Percentiles rank a stretch among this genome's conserved stretches.
Conservation (phyloP, 1,284 basidiomycete genomes). For the Ustilago tritici region DNA sequence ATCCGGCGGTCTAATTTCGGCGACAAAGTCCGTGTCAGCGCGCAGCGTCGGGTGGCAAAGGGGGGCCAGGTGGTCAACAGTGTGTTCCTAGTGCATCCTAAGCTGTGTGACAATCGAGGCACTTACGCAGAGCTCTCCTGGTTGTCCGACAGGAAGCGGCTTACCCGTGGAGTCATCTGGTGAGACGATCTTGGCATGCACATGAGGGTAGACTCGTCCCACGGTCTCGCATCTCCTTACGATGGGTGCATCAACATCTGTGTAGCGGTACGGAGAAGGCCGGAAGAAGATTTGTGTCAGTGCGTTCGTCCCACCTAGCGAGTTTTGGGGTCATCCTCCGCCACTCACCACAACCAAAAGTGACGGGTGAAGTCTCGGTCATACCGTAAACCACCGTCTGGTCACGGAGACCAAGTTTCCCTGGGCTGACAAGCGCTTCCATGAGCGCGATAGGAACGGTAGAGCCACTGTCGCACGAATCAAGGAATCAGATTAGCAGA, state of each 20-base stretch:
- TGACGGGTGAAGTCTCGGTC: slow-evolving; percentile 76
- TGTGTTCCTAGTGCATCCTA: neutral
- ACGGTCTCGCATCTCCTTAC: slow-evolving; percentile 83
- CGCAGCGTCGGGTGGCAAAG: slow-evolving; percentile 4
- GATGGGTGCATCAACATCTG: slow-evolving; percentile 74
- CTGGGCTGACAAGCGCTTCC: slow-evolving; percentile 72
- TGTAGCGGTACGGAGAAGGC: neutral
- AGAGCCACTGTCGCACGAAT: slow-evolving; percentile 74
- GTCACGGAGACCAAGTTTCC: slow-evolving; percentile 73
- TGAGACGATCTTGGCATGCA: slow-evolving; percentile 80
- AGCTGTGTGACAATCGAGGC: neutral
- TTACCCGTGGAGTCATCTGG: slow-evolving; percentile 71
- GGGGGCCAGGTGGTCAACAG: slow-evolving; percentile 11
- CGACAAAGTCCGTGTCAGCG: slow-evolving; percentile 10
- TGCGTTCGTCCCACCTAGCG: neutral
- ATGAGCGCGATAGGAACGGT: slow-evolving; percentile 80
- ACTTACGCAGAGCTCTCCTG: slow-evolving; percentile 77
- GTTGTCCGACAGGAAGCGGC: slow-evolving; percentile 66
- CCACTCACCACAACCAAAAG: slow-evolving; percentile 75
- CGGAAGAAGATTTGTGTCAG: neutral
- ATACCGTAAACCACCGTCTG: slow-evolving; percentile 76
- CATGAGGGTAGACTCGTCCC: slow-evolving; percentile 80
- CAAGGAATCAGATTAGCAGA: neutral
- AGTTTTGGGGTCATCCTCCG: neutral
- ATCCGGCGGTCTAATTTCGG: slow-evolving; percentile 75